These are phyloP conservation scores for Noccaea caerulescens DNA, from an alignment of 345 rosid genomes.

Conservation along the genomic window DNA sequence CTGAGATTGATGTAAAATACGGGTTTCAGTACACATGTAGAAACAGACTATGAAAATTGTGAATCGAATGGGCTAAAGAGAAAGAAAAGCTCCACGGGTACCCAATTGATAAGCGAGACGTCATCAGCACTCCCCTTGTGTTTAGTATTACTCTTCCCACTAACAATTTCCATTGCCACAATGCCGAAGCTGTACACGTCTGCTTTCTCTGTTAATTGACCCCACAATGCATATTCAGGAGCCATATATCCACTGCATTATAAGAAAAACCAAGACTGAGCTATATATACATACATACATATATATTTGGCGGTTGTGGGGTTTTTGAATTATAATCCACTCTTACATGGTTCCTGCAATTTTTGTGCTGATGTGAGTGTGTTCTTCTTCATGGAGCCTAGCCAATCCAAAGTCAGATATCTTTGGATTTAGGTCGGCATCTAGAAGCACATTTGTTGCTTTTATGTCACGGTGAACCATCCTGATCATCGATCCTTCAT, in stretches of 20 bases:
- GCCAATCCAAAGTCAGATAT: slow-evolving; percentile 77
- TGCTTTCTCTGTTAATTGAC: slow-evolving; percentile 52
- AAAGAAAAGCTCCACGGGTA: slow-evolving; percentile 13
- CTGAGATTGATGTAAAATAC: slow-evolving; percentile 17
- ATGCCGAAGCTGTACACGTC: slow-evolving; percentile 55
- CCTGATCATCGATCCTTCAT: slow-evolving; percentile 57
- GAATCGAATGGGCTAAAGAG: neutral
- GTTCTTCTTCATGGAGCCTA: slow-evolving; percentile 53
- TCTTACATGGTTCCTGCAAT: slow-evolving; percentile 69
- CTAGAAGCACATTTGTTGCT: slow-evolving; percentile 39
- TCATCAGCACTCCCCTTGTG: slow-evolving; percentile 11
- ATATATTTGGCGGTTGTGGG: neutral
- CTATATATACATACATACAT: no score
- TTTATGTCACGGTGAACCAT: slow-evolving; percentile 68
- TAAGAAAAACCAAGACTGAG: neutral
- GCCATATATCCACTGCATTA: slow-evolving; percentile 48
- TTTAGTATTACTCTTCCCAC: slow-evolving; percentile 39
- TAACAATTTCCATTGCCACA: slow-evolving; percentile 52
- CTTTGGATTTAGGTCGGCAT: slow-evolving; percentile 55
- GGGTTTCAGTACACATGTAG: neutral
- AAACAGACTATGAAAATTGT: neutral
- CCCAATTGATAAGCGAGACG: slow-evolving; percentile 51
- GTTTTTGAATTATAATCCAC: neutral
- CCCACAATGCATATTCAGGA: slow-evolving; percentile 52
- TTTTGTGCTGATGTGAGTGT: slow-evolving; percentile 60